phyloP scores from a whole-genome alignment of 1,139 yeast genomes.

The Hanseniaspora sp. region DNA sequence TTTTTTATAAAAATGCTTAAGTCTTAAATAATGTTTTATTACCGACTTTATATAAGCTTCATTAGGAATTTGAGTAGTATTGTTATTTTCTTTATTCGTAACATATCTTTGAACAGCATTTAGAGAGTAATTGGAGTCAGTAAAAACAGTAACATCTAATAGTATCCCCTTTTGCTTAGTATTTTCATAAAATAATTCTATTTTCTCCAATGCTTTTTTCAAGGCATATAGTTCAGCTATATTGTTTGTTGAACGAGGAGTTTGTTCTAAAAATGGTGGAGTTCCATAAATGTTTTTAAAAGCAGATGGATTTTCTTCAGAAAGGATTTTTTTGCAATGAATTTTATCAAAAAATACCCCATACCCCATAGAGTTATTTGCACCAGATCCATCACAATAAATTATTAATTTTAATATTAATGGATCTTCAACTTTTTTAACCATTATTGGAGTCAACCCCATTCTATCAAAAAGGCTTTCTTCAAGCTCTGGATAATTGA shows the following conservation, averaged over 20 bases:
- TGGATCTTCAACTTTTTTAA: not conserved
- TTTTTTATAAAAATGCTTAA: slow-evolving; percentile 27
- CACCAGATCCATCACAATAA: slow-evolving; percentile 65
- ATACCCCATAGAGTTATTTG: slow-evolving; percentile 53
- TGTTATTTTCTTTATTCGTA: slow-evolving; percentile 10
- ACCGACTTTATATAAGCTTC: slow-evolving; percentile 24
- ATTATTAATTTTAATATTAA: slow-evolving; percentile 22
- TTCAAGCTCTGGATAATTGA: not conserved
- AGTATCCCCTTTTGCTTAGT: slow-evolving; percentile 43
- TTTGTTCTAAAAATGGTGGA: slow-evolving; percentile 14
- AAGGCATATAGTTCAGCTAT: slow-evolving; percentile 70
- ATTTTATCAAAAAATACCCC: slow-evolving; percentile 57
- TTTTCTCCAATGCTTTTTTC: slow-evolving; percentile 40
- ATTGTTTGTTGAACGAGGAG: slow-evolving; percentile 57
- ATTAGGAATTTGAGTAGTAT: slow-evolving; percentile 26
- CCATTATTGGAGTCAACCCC: not conserved
- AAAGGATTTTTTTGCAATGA: slow-evolving; percentile 25
- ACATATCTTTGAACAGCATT: slow-evolving; percentile 8
- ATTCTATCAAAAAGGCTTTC: not conserved
- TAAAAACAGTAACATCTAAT: slow-evolving; percentile 35
- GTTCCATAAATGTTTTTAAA: not conserved
- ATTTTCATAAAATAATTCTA: slow-evolving; percentile 40
- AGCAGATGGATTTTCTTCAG: slow-evolving; percentile 37
- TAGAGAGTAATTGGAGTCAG: slow-evolving; percentile 17
- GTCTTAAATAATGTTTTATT: slow-evolving; percentile 23